Percentiles rank a stretch among this genome's conserved stretches.
Conservation (phyloP, 805 yeast genomes). For the Ogataea salicorniae region DNA sequence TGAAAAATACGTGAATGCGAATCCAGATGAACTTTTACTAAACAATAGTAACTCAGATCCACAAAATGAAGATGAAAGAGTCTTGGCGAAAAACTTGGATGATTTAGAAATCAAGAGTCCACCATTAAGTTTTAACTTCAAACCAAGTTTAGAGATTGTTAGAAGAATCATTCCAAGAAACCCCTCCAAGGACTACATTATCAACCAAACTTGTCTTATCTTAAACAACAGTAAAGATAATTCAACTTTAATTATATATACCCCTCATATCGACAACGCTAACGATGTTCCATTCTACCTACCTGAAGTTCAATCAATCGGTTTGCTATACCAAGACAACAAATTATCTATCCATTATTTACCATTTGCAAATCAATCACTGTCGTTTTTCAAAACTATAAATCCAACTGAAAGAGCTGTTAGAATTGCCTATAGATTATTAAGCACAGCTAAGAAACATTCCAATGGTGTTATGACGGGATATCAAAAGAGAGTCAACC, state of each 20-base stretch:
- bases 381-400: constrained; percentile 27
- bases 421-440: constrained; percentile 74
- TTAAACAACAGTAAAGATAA: constrained; percentile 32
- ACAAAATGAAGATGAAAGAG: constrained; percentile 12
- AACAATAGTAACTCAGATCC: constrained; percentile 4
- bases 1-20: constrained; percentile 22
- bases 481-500: constrained; percentile 81
- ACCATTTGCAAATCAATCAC: constrained; percentile 43
- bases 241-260: constrained; percentile 59
- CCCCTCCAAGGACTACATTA: constrained; percentile 75
- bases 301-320: constrained; percentile 82
- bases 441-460: constrained; percentile 79
- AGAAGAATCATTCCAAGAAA: constrained; percentile 89
- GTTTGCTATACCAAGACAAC: constrained; percentile 46
- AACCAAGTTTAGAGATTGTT: constrained; percentile 50
- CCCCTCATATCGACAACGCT: constrained; percentile 61
- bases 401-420: constrained; percentile 56
- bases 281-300: constrained; percentile 80
- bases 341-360: constrained; percentile 68
- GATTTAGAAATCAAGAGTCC: constrained; percentile 38
- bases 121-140: constrained; percentile 26
- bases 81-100: constrained; percentile 28
- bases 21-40: constrained; percentile 31
- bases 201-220: constrained; percentile 78
- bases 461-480: constrained; percentile 80